Percentiles rank a stretch among this genome's conserved stretches.
phyloP scores from a whole-genome alignment of 192 early-diverging fungal genomes.

The Dispira parvispora region DNA sequence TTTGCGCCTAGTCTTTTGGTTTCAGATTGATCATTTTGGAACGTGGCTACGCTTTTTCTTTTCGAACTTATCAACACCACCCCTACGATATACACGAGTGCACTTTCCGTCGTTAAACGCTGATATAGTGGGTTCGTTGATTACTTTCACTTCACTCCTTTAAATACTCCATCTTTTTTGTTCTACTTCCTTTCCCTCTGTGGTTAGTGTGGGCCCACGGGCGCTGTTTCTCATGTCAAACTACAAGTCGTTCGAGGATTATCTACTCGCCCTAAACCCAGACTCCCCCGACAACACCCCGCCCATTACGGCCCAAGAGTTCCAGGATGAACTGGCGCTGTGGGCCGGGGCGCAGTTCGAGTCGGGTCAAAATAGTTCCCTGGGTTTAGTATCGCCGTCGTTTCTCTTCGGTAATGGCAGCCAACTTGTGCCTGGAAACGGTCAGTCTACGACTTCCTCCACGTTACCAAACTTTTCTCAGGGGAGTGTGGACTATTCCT shows the following conservation, averaged over 20 bases:
- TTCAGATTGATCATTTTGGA: too few species aligned
- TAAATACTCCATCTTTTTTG: neutral
- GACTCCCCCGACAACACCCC: constrained; percentile 26
- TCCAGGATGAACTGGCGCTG: constrained; percentile 42
- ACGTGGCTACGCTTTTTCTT: neutral
- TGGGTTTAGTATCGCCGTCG: neutral
- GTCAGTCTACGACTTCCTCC: too few species aligned
- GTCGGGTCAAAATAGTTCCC: constrained; percentile 13
- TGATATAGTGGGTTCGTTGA: too few species aligned
- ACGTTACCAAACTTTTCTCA: neutral
- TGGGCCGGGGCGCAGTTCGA: constrained; percentile 60
- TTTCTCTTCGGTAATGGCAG: neutral
- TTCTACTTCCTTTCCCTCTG: neutral
- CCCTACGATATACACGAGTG: neutral
- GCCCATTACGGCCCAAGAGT: constrained; percentile 38
- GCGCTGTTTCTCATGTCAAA: neutral
- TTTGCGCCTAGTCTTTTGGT: too few species aligned
- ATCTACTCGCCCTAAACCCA: constrained; percentile 23
- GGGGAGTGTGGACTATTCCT: neutral
- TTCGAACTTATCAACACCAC: neutral
- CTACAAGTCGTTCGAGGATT: constrained; percentile 3
- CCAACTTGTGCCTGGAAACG: too few species aligned
- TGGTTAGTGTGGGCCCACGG: neutral
- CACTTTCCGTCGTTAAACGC: too few species aligned
- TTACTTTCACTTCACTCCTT: too few species aligned